These are phyloP conservation scores for Ceratocystis colombiana DNA, from an alignment of 2,329 filamentous ascomycete genomes.

Conservation along the genomic window DNA sequence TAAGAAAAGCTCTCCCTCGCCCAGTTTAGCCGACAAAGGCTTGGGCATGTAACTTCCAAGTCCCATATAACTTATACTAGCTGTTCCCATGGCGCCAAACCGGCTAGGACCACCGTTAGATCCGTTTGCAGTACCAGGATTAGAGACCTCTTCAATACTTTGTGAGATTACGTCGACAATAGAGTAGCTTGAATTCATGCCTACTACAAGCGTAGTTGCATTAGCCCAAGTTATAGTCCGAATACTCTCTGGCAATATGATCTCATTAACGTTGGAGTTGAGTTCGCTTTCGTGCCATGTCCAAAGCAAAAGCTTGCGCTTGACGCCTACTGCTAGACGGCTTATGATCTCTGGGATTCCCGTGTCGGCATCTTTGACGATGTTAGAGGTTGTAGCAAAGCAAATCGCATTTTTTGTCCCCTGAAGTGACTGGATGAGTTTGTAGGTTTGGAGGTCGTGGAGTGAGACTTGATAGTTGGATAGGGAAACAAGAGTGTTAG, in stretches of 20 bases:
- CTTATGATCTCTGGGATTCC: constrained; percentile 90
- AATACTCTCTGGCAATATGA: constrained; percentile 70
- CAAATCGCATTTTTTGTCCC: constrained; percentile 80
- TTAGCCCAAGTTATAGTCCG: constrained; percentile 86
- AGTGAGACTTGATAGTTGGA: constrained; percentile 84
- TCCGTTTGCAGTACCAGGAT: constrained; percentile 61
- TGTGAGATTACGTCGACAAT: constrained; percentile 74
- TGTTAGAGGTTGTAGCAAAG: constrained; percentile 92
- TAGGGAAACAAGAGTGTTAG: constrained; percentile 78
- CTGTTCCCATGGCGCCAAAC: constrained; percentile 72
- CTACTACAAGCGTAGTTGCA: constrained; percentile 75
- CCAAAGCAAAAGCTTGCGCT: constrained; percentile 82
- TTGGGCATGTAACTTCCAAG: constrained; percentile 85
- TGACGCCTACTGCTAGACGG: constrained; percentile 81
- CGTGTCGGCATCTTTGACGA: constrained; percentile 77
- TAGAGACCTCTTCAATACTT: constrained; percentile 66
- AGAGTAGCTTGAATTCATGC: constrained; percentile 84
- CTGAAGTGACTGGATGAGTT: constrained; percentile 65
- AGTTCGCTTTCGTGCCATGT: constrained; percentile 94
- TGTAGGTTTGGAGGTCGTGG: constrained; percentile 78
- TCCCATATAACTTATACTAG: constrained; percentile 94
- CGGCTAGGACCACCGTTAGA: constrained; percentile 54
- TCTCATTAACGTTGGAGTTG: constrained; percentile 59
- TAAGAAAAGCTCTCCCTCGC: constrained; percentile 76
- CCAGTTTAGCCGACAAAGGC: constrained; percentile 72